Base-by-base conservation (phyloP, 2,329 filamentous ascomycete genomes). In the Talaromyces sp. region DNA sequence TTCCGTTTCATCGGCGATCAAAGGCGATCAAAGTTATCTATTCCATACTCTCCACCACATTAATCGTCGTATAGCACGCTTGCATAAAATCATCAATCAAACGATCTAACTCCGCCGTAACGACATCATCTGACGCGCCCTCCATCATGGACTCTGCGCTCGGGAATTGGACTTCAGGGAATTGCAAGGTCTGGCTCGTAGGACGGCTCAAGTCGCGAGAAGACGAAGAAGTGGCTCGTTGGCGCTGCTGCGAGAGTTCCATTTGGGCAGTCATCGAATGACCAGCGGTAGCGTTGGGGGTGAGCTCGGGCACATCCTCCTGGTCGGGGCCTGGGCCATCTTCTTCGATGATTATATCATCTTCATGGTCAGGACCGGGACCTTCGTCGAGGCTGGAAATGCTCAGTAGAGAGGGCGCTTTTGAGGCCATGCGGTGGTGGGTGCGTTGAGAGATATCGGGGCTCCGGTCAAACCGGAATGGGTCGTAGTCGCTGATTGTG, bases 361-460 rank as follows among this genome's bases (percentile, higher is more conserved):
- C 59, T 84, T 87, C 70, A 81, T 87, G 61, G 79, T 87, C 63
- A 80, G 84, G 78, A 70, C 82, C 66, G 75, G 87, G 74, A 78
- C 85, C 67, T 77, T 84, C 63, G 77, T 85, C 64, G 0, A 87
- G 82, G 0, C 59, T 56, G 27, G 63, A 62, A 52, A 45, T 62
- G 22, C 60, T 62, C 35, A 58, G 22, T 31, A 85, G 79, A 0
- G 78, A 85, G 1, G 86, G 85, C 65, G 72, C 72, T 78, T 84
- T 62, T 76, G 85, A 68, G 83, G 10, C 81, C 84, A 69, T 54
- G 78, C 58, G 63, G 80, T 37, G 82, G n/a, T 52, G 64, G n/a
- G 49, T 45, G 9, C 56, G 57, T 22, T 66, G 66, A 31, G 63
- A 57, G 17, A 66, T 64, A 10, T 62, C 50, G 31, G 64, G 61